Evolutionary conservation across 768 basidiomycete species (phyloP).

Genomic region (Boletus tomentosulus): DNA sequence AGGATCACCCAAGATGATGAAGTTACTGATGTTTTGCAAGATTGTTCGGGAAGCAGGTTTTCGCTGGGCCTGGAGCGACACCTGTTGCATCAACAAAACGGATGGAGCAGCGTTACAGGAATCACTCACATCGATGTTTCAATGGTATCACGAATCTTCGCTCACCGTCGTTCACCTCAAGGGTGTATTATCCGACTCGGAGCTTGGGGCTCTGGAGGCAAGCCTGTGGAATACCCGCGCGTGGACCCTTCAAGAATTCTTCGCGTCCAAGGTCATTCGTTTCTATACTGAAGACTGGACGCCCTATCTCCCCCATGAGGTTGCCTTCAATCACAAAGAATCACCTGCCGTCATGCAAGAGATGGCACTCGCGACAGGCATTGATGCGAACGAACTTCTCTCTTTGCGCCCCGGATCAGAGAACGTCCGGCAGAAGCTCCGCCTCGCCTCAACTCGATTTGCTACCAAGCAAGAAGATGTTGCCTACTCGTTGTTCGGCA

Average conservation of each 20-base stretch:
- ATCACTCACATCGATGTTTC: slow-evolving; percentile 26
- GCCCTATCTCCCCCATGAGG: slow-evolving; percentile 14
- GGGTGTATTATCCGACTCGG: slow-evolving; percentile 8
- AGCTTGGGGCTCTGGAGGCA: slow-evolving; percentile 3
- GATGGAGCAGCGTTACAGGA: slow-evolving; percentile 14
- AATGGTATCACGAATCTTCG: slow-evolving; percentile 24
- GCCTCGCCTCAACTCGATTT: slow-evolving; percentile 17
- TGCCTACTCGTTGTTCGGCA: slow-evolving; percentile 26
- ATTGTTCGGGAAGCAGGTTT: slow-evolving; percentile 13
- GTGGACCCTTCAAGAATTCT: slow-evolving; percentile 23
- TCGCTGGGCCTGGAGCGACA: slow-evolving; percentile 24
- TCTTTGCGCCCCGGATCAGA: slow-evolving; percentile 13
- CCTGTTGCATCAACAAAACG: slow-evolving; percentile 23
- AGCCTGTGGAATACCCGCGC: slow-evolving; percentile 25
- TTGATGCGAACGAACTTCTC: slow-evolving; percentile 9
- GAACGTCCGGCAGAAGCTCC: slow-evolving; percentile 14
- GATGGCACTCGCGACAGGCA: slow-evolving; percentile 12
- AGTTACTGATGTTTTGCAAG: slow-evolving; percentile 17
- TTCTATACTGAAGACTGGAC: slow-evolving; percentile 24
- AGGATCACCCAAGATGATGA: slow-evolving; percentile 5
- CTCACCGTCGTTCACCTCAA: slow-evolving; percentile 23
- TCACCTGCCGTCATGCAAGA: slow-evolving; percentile 17
- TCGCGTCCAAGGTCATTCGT: slow-evolving; percentile 21
- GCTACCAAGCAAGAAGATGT: slow-evolving; percentile 24
- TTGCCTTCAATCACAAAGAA: slow-evolving; percentile 15